A percentile compares a stretch with the other conserved stretches of the same genome.
phyloP scores from a whole-genome alignment of 768 basidiomycete genomes.

The Rhodotorula paludigena region DNA sequence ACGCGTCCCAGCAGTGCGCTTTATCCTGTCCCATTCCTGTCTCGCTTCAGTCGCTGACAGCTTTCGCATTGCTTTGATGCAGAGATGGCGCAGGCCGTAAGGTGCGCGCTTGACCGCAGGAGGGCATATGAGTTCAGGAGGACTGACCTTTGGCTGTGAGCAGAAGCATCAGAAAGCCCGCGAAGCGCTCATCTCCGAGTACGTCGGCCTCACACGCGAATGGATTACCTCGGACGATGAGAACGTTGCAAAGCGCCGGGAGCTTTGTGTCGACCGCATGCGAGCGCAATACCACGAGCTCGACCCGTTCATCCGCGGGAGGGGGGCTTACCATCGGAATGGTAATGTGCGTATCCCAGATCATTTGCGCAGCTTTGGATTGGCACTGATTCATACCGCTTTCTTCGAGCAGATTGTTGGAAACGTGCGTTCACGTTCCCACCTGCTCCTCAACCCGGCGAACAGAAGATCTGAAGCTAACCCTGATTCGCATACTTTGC shows the following conservation, averaged over 20 bases:
- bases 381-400: neutral
- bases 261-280: conserved; percentile 26
- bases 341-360: conserved; percentile 25
- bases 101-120: too few species aligned
- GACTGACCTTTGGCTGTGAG: neutral
- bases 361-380: too few species aligned
- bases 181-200: conserved; percentile 25
- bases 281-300: conserved; percentile 37
- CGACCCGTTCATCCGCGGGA: conserved; percentile 36
- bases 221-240: conserved; percentile 25
- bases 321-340: conserved; percentile 32
- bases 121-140: too few species aligned
- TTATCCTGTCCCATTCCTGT: too few species aligned
- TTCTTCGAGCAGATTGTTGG: conserved; percentile 17
- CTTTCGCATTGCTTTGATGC: neutral
- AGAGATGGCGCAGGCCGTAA: conserved; percentile 18
- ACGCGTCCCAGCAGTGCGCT: conserved; percentile 26
- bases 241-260: conserved; percentile 8
- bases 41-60: neutral
- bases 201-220: conserved; percentile 25
- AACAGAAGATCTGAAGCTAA: neutral
- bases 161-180: conserved; percentile 15
- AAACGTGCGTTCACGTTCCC: conserved; percentile 17
- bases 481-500: neutral
- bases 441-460: neutral